Evolutionary conservation across 1,139 yeast species (phyloP), one percentile per base, ranked within the genome.

Genomic region (Protomyces inundatus): DNA sequence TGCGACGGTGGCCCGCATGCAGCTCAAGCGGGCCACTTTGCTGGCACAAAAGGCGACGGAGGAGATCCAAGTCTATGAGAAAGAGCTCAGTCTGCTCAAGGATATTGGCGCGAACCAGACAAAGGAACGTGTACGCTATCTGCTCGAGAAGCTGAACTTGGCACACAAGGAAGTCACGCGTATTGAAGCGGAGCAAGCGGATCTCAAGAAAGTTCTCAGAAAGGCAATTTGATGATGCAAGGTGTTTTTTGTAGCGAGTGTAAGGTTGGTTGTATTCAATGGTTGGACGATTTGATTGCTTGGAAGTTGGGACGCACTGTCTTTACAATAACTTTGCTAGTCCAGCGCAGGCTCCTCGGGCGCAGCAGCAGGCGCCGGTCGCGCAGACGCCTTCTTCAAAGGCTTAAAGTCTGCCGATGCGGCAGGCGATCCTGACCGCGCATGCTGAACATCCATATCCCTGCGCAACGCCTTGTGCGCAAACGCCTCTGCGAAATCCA

Each of bases 1-100:
- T 14, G 80, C 81, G 46, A 77, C 88, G 9, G 81, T 79, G 66
- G 84, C 83, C 34, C 78, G 84, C 32, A 81, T 88, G 74, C 96
- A 90, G 72, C 79, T 85, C 35, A 64, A 60, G 32, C 55, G 61
- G 32, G 42, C 46, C 32, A 61, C 45, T 9, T 50, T 61, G 5
- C 32, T 56, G 23, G 55, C 61, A 5, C n/a, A 34, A 23, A 48
- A 33, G 9, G 46, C 40, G 23, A 55, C 34, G 30, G 33, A 14
- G 33, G 53, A 53, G n/a, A 60, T 61, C 14, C 54, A 46, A 16
- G 53, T 61, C 37, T 50, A 53, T 5, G 67, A 65, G 45, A 64
- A 64, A 12, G 66, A 64, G 54, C 34, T 65, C 40, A 37, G 46
- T 35, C n/a, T 51, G 36, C 33, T 65, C 35, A 48, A 48, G 50